These are phyloP conservation scores for Obelidium mucronatum DNA, from an alignment of 192 early-diverging fungal species.

Conservation along the genomic window DNA sequence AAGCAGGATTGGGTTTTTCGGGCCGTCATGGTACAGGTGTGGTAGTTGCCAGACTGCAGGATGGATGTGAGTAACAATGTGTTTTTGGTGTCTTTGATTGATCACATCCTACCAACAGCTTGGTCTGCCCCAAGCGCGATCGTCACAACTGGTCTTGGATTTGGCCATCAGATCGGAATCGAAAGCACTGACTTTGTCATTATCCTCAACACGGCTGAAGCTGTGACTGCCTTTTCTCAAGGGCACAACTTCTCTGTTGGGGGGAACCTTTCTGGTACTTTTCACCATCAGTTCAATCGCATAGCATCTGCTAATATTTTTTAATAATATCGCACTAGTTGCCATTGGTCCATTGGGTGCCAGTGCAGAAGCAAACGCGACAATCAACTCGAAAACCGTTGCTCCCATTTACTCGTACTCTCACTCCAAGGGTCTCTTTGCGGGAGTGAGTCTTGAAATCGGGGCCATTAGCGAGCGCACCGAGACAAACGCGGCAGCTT, in stretches of 20 bases:
- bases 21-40: constrained; percentile 85
- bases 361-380: constrained; percentile 63
- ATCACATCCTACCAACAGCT: constrained; percentile 65
- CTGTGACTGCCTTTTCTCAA: background rate
- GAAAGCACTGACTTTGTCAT: background rate
- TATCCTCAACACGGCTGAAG: background rate
- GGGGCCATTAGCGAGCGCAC: constrained; percentile 82
- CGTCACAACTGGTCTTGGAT: background rate
- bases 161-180: background rate
- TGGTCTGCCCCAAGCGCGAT: constrained; percentile 71
- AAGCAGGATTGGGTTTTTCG: constrained; percentile 88
- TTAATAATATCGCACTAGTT: constrained; percentile 44
- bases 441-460: constrained; percentile 74
- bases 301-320: background rate
- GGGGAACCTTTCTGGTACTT: background rate
- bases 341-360: constrained; percentile 43
- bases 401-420: constrained; percentile 93
- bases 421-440: constrained; percentile 91
- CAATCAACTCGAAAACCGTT: constrained; percentile 56
- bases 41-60: constrained; percentile 78
- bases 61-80: constrained; percentile 57
- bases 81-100: no score
- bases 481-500: constrained; percentile 84
- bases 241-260: background rate
- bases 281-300: background rate